Evolutionary conservation across 1,284 basidiomycete species (phyloP).

Genomic region (Prillingera fragicola): DNA sequence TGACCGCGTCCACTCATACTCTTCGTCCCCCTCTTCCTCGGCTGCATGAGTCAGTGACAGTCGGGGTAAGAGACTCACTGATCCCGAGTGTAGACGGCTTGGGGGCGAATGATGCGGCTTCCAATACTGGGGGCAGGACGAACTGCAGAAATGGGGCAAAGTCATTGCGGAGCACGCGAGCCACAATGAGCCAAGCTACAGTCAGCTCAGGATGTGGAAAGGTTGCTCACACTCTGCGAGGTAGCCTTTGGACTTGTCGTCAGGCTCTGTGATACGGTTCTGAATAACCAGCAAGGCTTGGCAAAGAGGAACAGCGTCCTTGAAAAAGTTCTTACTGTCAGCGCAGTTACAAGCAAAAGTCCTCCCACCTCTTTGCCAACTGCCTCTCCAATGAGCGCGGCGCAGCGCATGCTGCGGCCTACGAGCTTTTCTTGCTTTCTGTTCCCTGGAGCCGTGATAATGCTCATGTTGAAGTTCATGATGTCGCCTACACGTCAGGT

Average conservation of each 20-base stretch:
- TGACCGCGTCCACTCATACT: constrained; percentile 49
- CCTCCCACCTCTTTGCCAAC: constrained; percentile 54
- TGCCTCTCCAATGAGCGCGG: constrained; percentile 72
- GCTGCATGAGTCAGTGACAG: constrained; percentile 5
- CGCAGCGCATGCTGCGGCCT: constrained; percentile 79
- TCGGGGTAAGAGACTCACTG: background rate
- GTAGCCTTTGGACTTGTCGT: constrained; percentile 27
- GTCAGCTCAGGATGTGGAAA: constrained; percentile 1
- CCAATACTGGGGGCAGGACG: constrained; percentile 71
- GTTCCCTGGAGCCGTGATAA: constrained; percentile 60
- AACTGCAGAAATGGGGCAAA: constrained; percentile 77
- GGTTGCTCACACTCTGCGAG: constrained; percentile 34
- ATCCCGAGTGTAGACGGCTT: background rate
- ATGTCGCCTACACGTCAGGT: no score
- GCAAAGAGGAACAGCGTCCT: constrained; percentile 65
- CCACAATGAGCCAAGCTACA: constrained; percentile 5
- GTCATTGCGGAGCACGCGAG: constrained; percentile 56
- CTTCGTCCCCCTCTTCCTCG: constrained; percentile 51
- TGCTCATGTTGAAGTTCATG: constrained; percentile 49
- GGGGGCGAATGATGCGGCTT: constrained; percentile 59
- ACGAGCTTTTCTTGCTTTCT: constrained; percentile 62
- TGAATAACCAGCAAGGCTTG: constrained; percentile 71
- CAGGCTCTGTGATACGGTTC: constrained; percentile 52
- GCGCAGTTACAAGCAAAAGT: background rate
- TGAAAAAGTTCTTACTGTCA: constrained; percentile 24